phyloP scores from a whole-genome alignment of 306 rosid species.

The Rubus parviflorus region DNA sequence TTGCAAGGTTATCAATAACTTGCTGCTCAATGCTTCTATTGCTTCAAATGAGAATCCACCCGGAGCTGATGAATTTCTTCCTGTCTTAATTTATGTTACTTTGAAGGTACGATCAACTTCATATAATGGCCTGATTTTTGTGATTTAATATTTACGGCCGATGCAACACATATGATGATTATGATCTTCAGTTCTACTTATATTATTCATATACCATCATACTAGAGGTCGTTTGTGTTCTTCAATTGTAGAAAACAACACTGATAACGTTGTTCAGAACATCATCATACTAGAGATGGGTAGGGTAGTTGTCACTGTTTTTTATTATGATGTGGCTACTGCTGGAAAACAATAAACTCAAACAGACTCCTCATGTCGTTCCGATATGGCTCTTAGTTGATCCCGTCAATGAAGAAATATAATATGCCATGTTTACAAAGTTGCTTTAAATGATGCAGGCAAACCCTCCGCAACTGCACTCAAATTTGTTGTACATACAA shows the following conservation, averaged over 20 bases:
- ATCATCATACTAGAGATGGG: neutral
- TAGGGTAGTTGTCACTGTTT: neutral
- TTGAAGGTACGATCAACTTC: constrained; percentile 49
- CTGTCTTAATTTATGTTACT: constrained; percentile 91
- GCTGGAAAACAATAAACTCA: neutral
- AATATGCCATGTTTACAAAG: constrained; percentile 5
- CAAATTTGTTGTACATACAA: constrained; percentile 87
- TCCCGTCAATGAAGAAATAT: neutral
- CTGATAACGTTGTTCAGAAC: neutral
- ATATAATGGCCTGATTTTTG: constrained; percentile 16
- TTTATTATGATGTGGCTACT: neutral
- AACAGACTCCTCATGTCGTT: neutral
- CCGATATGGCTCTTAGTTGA: neutral
- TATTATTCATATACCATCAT: neutral
- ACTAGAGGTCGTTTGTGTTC: neutral
- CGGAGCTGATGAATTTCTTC: constrained; percentile 99
- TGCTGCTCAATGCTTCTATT: constrained; percentile 80
- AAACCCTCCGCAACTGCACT: constrained; percentile 94
- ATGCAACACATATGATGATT: neutral
- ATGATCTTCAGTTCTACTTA: neutral
- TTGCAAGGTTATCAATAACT: constrained; percentile 91
- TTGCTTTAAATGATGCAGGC: constrained; percentile 61
- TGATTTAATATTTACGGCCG: neutral
- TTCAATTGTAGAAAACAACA: neutral
- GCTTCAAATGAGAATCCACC: constrained; percentile 80